Base-by-base conservation (phyloP, 768 basidiomycete species). In the Trametes punicea region DNA sequence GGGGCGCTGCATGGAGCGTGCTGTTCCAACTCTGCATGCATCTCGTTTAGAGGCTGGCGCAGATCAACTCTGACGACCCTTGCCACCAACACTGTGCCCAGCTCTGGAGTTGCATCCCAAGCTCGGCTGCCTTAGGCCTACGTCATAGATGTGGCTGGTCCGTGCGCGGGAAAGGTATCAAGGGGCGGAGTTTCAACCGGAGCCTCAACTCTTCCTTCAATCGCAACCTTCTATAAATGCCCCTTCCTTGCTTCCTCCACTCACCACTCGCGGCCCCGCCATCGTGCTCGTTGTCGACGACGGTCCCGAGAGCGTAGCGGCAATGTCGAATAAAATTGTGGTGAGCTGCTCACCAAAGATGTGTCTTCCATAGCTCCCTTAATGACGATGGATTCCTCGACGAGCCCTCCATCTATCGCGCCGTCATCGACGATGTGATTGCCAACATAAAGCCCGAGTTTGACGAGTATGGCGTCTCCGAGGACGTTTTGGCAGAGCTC, bases 281-380 rank as follows among this genome's bases (percentile, higher is more conserved):
- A 63, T 56, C 64, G 64, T 55, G 66, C 64, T 64, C 64, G 62
- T 56, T 63, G 62, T 68, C 61, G 64, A 66, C 62, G 66, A 60
- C 65, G 63, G 59, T 69, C 65, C 68, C 64, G 69, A 67, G 65
- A 64, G 64, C 56, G 38, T 52, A 44, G 51, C 51, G 55, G 46
- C 47, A 47, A 96, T 95, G 93, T 94, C 93, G 59, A 96, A 96
- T 87, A 95, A 95, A 81, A 92, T 93, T 79, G 93, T 96, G 85
- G 93, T 94, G 82, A 90, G 90, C 87, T 84, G 76, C 80, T 82
- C 84, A 81, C 81, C 72, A 76, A 73, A 78, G 73, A 74, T 74
- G 73, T 74, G 72, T 75, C 71, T 70, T 58, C 74, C 77, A 79
- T 82, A 82, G 79, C 77, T 20, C 57, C 45, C 33, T 49, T 63